Evolutionary conservation across 805 yeast species (phyloP), one percentile per base, ranked within the genome.

Genomic region (Metschnikowia lochheadii): DNA sequence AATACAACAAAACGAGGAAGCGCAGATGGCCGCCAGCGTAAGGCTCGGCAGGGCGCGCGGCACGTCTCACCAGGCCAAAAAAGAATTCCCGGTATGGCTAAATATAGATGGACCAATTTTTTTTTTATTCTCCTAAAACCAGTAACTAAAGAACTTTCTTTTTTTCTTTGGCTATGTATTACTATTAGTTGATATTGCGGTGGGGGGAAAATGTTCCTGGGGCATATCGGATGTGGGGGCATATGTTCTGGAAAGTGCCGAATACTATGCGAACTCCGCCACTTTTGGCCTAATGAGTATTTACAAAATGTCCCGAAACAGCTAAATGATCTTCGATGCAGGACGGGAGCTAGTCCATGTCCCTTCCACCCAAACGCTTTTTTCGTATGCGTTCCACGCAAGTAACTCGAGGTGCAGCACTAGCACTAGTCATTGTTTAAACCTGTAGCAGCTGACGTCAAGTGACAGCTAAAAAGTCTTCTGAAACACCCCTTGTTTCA

Each of bases 261-360:
- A 10, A 31, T 15, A 18, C 7, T 33, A n/a, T 42, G 45, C 45
- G 26, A 23, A 17, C 46, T 23, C 46, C 40, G 46, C 46, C 46
- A 35, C 46, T 36, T 35, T 35, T 36, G 33, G 40, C 23, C 46
- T 23, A 23, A 44, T 44, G 40, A 23, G 46, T 44, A 36, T 44
- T 44, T 44, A 44, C 46, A 26, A 6, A 11, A 11, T 17, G 40
- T 34, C 46, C 34, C 40, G 14, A 35, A 44, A n/a, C 40, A 36
- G 46, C 34, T 23, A 44, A 35, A 44, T 44, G 46, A 44, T 35
- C 35, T 44, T 17, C 23, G n/a, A 36, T 23, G 40, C 46, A 35
- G 40, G 39, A 33, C 21, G 11, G 18, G n/a, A 37, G 36, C 37
- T 29, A 15, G 29, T 15, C 15, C 45, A 42, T 29, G 23, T n/a